Evolutionary conservation across 225 moss, liverwort and hornwort species (phyloP).

Genomic region (Antitrichia curtipendula): DNA sequence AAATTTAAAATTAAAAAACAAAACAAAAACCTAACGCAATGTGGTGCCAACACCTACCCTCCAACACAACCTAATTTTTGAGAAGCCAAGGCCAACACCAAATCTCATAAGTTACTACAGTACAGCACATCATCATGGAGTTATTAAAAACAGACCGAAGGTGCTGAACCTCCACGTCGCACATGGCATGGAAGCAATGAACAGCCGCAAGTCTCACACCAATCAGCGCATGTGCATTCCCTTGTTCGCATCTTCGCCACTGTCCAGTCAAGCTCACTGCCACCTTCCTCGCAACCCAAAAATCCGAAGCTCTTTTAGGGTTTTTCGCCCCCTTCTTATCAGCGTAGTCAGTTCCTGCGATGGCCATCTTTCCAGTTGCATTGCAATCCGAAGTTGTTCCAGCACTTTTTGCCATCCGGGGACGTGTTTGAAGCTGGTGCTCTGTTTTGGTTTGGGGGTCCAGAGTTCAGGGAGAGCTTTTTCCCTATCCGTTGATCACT

Average conservation of each 20-base stretch:
- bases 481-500: not conserved
- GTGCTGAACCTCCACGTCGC: not conserved
- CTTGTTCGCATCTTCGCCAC: not conserved
- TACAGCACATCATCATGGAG: no score
- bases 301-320: not conserved
- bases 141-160: not conserved
- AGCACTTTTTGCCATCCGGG: not conserved
- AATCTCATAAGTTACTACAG: not conserved
- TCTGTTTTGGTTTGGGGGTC: not conserved
- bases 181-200: not conserved
- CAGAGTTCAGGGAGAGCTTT: no score
- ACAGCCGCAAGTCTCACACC: not conserved
- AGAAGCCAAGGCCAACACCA: not conserved
- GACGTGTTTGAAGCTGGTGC: not conserved
- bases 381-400: not conserved
- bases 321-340: not conserved
- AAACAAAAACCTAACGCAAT: not conserved
- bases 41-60: no score
- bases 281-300: not conserved
- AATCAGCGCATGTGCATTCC: not conserved
- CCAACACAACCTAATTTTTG: no score
- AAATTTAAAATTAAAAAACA: no score
- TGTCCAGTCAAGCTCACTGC: not conserved
- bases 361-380: not conserved
- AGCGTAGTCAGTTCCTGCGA: no score